Evolutionary conservation across 140 eudicot species (phyloP), one percentile per base, ranked within the genome.

Genomic region (Senecio squalidus): DNA sequence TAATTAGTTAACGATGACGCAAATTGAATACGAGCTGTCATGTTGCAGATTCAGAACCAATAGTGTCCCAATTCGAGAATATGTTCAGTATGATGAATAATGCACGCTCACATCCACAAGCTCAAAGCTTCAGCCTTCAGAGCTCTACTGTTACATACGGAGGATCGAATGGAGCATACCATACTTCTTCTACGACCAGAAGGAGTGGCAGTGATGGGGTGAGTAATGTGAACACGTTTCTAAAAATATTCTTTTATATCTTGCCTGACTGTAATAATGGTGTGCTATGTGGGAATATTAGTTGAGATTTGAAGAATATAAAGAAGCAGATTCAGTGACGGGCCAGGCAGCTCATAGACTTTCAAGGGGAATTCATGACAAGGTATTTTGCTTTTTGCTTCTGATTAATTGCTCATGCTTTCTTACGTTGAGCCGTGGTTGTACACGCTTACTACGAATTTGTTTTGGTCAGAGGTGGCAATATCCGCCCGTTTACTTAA

Each of bases 201-300:
- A 87, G 93, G 69, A 40, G 57, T 26, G 95, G 96, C 47, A 87
- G 89, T 70, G 96, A 92, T 65, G 98, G 96, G 43, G 98, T 87
- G 55, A 74, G 95, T 81, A 45, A 16, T 34, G 4, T 20, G 52
- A 27, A 38, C 4, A 17, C 5, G 6, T 29, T 30, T 3, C 13
- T 26, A 13, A 26, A 51, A 25, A 2, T 30, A 29, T 3, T 31
- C 9, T 8, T 29, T 1, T 29, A 17, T 29, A 29, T 31, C 1
- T 54, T 9, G 9, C 6, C 0, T 9, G n/a, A 55, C 27, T 54
- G 0, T 27, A 53, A n/a, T n/a, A n/a, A 48, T 21, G 11, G 13
- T 63, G 21, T 52, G 60, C 13, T 54, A 34, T 72, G 63, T 60
- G 34, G 68, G 53, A 9, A n/a, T 54, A 59, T 25, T 75, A 90